Base-by-base conservation (phyloP, 768 basidiomycete genomes). In the Hortiboletus flavorubellus region DNA sequence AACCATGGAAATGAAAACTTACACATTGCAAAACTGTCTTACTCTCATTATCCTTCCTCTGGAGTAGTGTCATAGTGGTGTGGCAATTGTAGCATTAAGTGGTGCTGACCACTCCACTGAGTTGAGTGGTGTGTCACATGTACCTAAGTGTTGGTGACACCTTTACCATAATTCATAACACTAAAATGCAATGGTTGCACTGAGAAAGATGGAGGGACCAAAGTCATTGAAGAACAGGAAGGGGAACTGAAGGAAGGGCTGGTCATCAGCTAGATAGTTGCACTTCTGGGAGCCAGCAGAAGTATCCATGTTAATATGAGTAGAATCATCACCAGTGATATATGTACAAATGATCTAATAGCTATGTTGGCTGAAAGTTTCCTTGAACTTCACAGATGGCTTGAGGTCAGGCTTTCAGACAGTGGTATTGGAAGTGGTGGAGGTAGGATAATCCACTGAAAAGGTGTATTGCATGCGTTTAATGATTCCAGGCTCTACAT, bases 11-110 rank as follows among this genome's bases (percentile, higher is more conserved):
- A n/a, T 6, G n/a, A 47, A 42, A n/a, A 82, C 87, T 71, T 69
- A 92, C 87, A 91, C 91, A 64, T 93, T 93, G 76, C 91, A n/a
- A 93, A 39, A 93, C 89, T 0, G 91, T 93, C 76, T 90, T 90
- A 52, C 91, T 91, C 72, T 92, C 91, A 62, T 92, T 89, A 62
- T 93, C 91, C 72, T 93, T 93, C 59, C 91, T 81, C 91, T 91
- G 93, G 40, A 93, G 80, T 12, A 91, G 91, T 7, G 91, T 92
- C 14, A 89, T 89, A 3, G 89, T 92, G 23, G 91, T 93, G 65
- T 91, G 87, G 75, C 91, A 93, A 65, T 92, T 93, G 73, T 86
- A 91, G 75, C 91, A 93, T 76, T 91, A 89, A 3, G 90, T 90
- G 79, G 78, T 59, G 45, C 71, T 68, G 51, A 59, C 60, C 61